These are phyloP conservation scores for Suillus subluteus DNA, from an alignment of 768 basidiomycete genomes.

Conservation along the genomic window DNA sequence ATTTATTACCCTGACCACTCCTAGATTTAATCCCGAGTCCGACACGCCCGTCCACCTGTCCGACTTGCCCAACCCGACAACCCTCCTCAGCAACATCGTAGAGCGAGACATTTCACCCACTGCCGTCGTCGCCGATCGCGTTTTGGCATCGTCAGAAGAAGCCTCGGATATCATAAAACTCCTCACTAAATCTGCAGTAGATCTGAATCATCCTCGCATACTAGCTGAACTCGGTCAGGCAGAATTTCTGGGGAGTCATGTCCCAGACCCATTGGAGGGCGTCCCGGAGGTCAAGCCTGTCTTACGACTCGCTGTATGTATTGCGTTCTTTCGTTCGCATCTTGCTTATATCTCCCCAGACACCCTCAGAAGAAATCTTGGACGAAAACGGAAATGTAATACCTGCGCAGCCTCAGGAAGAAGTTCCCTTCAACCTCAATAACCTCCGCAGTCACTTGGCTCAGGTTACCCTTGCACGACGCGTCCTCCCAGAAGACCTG, in stretches of 20 bases:
- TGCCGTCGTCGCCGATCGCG: constrained; percentile 59
- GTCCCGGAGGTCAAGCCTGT: constrained; percentile 72
- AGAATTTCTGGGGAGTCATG: constrained; percentile 45
- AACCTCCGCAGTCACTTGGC: constrained; percentile 72
- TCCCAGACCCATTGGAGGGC: constrained; percentile 46
- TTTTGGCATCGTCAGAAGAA: constrained; percentile 56
- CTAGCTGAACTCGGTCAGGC: constrained; percentile 61
- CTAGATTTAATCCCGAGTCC: constrained; percentile 45
- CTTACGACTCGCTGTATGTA: constrained; percentile 44
- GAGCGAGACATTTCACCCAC: constrained; percentile 53
- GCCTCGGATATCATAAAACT: constrained; percentile 56
- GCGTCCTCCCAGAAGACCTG: constrained; percentile 67
- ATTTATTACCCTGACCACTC: constrained; percentile 17
- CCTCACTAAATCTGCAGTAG: constrained; percentile 64
- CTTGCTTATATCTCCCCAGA: constrained; percentile 14
- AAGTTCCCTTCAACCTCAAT: constrained; percentile 76
- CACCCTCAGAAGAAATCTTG: constrained; percentile 22
- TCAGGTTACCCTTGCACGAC: constrained; percentile 62
- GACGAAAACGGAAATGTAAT: constrained; percentile 26
- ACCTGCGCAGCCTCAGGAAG: constrained; percentile 27
- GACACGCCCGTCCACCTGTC: constrained; percentile 21
- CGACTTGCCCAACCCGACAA: constrained; percentile 21
- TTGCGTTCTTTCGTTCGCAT: neutral
- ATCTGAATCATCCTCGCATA: constrained; percentile 51
- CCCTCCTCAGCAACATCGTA: constrained; percentile 49